phyloP scores from a whole-genome alignment of 768 basidiomycete genomes.

The Mycena floridula region DNA sequence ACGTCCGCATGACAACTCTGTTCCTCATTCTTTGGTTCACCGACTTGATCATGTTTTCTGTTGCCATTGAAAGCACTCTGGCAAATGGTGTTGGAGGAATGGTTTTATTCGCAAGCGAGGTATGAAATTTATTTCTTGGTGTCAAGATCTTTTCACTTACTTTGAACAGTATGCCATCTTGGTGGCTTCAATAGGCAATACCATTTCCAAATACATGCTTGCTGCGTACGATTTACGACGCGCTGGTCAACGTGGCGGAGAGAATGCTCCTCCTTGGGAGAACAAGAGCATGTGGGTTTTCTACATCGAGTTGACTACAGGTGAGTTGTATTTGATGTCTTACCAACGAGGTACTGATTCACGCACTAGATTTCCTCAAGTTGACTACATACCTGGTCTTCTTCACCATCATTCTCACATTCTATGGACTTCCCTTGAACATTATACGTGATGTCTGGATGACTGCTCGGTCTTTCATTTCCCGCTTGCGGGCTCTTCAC shows the following conservation, averaged over 20 bases:
- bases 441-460: conserved; percentile 97
- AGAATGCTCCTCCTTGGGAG: conserved; percentile 90
- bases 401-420: conserved; percentile 90
- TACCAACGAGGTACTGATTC: conserved; percentile 5
- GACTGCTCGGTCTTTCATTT: conserved; percentile 88
- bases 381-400: conserved; percentile 88
- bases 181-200: conserved; percentile 72
- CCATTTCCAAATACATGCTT: conserved; percentile 76
- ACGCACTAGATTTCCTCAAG: conserved; percentile 78
- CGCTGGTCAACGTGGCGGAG: conserved; percentile 71
- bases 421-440: conserved; percentile 93
- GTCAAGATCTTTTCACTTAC: conserved; percentile 3
- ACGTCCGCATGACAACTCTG: conserved; percentile 72
- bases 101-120: conserved; percentile 95
- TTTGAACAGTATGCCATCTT: conserved; percentile 76
- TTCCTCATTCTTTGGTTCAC: conserved; percentile 69
- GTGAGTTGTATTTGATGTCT: conserved; percentile 35
- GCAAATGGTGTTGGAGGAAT: conserved; percentile 80
- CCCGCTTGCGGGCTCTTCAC: conserved; percentile 79
- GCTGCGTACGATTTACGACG: conserved; percentile 78
- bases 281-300: conserved; percentile 97
- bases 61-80: conserved; percentile 77
- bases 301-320: conserved; percentile 88
- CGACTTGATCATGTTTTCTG: conserved; percentile 72
- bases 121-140: conserved; percentile 26